phyloP scores from a whole-genome alignment of 495 filamentous ascomycete species.

The Daldinia childiae region DNA sequence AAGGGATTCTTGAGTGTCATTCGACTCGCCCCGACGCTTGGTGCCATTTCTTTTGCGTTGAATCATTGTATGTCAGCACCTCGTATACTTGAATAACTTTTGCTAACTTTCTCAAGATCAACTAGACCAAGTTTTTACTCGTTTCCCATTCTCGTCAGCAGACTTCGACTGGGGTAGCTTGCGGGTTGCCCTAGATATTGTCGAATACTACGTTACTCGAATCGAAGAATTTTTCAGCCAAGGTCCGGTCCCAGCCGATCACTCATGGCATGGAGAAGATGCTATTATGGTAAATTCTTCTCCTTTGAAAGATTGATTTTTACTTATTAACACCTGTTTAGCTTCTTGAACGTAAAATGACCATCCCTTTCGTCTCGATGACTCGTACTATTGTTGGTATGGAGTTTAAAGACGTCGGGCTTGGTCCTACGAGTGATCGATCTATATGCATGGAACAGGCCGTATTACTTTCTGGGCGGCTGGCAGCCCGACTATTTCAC shows the following conservation, averaged over 20 bases:
- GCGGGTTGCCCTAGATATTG: slow-evolving; percentile 49
- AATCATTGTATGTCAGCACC: slow-evolving; percentile 48
- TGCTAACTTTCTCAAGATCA: slow-evolving; percentile 44
- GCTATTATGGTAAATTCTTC: slow-evolving; percentile 49
- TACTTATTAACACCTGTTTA: background rate
- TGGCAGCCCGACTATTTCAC: slow-evolving; percentile 54
- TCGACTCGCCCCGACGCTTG: slow-evolving; percentile 49
- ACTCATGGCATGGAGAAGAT: slow-evolving; percentile 53
- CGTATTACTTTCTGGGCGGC: slow-evolving; percentile 49
- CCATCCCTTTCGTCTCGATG: slow-evolving; percentile 55
- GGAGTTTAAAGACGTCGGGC: slow-evolving; percentile 16
- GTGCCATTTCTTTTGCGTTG: slow-evolving; percentile 48
- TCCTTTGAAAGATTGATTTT: no score
- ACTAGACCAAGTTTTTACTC: slow-evolving; percentile 56
- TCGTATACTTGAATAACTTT: background rate
- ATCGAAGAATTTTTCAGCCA: slow-evolving; percentile 53
- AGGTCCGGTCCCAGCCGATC: slow-evolving; percentile 28
- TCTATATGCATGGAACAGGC: slow-evolving; percentile 51
- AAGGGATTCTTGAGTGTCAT: slow-evolving; percentile 55
- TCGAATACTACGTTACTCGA: slow-evolving; percentile 50
- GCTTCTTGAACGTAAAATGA: slow-evolving; percentile 52
- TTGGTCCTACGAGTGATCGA: slow-evolving; percentile 43
- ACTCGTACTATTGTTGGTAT: slow-evolving; percentile 47
- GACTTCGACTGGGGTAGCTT: slow-evolving; percentile 57
- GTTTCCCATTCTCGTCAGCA: slow-evolving; percentile 50